These are phyloP conservation scores for Pseudomicrostroma phylloplanum DNA, from an alignment of 1,284 basidiomycete species.

Conservation along the genomic window DNA sequence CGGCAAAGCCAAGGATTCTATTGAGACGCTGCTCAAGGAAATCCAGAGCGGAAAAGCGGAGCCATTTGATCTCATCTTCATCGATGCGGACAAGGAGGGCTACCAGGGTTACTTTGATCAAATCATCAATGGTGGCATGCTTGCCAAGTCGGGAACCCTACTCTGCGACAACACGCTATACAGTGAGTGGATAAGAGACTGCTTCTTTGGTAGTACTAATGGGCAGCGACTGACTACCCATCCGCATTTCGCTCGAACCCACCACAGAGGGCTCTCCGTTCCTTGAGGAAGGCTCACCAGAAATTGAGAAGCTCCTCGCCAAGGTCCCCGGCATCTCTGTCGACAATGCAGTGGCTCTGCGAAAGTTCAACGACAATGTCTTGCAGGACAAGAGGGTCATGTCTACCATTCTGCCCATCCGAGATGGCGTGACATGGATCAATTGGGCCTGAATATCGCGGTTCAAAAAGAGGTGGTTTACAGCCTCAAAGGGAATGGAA, in stretches of 20 bases:
- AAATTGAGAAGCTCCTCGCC: constrained; percentile 5
- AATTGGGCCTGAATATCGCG: constrained; percentile 6
- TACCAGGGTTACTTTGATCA: constrained; percentile 41
- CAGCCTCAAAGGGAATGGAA: too few species aligned
- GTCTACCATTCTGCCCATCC: constrained; percentile 39
- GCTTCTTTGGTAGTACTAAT: not conserved
- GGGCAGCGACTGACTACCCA: not conserved
- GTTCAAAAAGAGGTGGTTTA: too few species aligned
- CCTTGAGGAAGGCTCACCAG: not conserved
- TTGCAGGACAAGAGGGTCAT: constrained; percentile 34
- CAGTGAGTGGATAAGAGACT: constrained; percentile 26
- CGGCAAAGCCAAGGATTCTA: constrained; percentile 36
- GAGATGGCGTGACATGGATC: constrained; percentile 49
- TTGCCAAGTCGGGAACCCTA: constrained; percentile 36
- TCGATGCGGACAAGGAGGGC: constrained; percentile 50
- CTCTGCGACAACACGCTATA: constrained; percentile 50
- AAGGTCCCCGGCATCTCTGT: constrained; percentile 17
- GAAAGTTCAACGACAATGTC: constrained; percentile 44
- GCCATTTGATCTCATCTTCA: constrained; percentile 50
- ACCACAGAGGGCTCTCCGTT: constrained; percentile 4
- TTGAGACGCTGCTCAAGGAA: constrained; percentile 22
- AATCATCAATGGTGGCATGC: constrained; percentile 33
- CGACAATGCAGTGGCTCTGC: constrained; percentile 33
- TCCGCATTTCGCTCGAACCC: not conserved
- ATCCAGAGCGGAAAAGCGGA: constrained; percentile 17